Conservation (phyloP, 106 monocot species). For the Narthecium ossifragum region DNA sequence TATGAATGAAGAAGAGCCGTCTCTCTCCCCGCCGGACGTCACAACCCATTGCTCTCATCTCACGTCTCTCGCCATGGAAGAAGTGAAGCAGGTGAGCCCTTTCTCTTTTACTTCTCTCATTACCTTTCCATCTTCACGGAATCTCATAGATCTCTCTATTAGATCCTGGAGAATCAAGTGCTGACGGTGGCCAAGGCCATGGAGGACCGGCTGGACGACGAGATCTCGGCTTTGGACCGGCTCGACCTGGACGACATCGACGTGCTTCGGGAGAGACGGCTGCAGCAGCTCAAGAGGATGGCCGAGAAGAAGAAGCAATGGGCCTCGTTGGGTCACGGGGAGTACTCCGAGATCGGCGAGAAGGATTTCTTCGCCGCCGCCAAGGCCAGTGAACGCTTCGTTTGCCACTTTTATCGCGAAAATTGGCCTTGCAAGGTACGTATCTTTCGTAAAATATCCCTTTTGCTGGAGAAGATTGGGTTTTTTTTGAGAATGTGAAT, state of each 20-base stretch:
- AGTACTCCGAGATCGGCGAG: constrained; percentile 79
- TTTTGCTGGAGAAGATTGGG: no score
- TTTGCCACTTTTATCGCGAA: constrained; percentile 94
- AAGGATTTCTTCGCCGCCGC: constrained; percentile 88
- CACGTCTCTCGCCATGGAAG: no score
- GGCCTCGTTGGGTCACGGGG: constrained; percentile 82
- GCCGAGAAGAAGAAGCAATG: constrained; percentile 65
- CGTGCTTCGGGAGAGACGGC: constrained; percentile 64
- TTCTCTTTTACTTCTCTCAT: no score
- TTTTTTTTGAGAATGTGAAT: no score
- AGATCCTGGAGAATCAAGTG: constrained; percentile 90
- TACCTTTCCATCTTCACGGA: no score
- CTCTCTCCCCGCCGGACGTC: no score
- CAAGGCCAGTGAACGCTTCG: constrained; percentile 92
- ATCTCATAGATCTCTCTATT: no score
- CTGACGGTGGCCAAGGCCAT: constrained; percentile 78
- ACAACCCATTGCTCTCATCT: no score
- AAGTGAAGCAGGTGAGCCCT: no score
- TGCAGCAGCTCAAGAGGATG: constrained; percentile 81
- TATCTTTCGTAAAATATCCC: no score
- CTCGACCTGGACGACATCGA: constrained; percentile 88
- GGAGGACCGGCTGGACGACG: constrained; percentile 91
- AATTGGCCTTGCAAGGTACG: constrained; percentile 98
- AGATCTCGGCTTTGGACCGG: constrained; percentile 70
- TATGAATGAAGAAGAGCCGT: no score